These are phyloP conservation scores for Nakaseomyces sp. DNA, from an alignment of 1,139 yeast species.

Conservation along the genomic window DNA sequence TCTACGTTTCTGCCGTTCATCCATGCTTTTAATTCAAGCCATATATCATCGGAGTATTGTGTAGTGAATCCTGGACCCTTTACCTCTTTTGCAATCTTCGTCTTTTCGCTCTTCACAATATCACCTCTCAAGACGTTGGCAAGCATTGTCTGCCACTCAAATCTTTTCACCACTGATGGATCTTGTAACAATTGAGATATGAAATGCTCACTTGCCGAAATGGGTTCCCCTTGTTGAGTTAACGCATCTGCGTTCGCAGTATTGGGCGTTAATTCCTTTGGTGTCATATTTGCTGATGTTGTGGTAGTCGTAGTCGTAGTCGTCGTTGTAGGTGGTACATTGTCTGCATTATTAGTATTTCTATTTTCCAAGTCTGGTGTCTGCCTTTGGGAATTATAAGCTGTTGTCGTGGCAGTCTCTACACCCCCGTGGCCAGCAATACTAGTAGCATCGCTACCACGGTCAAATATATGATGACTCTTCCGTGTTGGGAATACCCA, in stretches of 20 bases:
- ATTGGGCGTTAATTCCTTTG: constrained; percentile 1
- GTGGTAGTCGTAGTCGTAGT: not conserved
- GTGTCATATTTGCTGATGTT: not conserved
- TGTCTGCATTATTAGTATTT: not conserved
- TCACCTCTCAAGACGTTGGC: constrained; percentile 89
- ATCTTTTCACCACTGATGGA: constrained; percentile 64
- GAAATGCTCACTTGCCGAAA: constrained; percentile 9
- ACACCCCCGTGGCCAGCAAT: no score
- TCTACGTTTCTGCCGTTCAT: constrained; percentile 72
- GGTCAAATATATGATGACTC: not conserved
- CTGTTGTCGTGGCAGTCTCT: not conserved
- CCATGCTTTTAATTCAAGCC: constrained; percentile 72
- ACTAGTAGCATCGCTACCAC: not conserved
- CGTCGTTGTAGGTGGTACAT: not conserved
- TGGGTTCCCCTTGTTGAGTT: not conserved
- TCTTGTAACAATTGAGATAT: constrained; percentile 33
- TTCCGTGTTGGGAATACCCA: constrained; percentile 4
- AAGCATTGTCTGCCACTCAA: constrained; percentile 96
- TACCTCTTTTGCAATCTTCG: constrained; percentile 50
- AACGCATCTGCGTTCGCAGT: not conserved
- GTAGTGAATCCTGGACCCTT: constrained; percentile 38
- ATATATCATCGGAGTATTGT: constrained; percentile 61
- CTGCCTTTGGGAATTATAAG: not conserved
- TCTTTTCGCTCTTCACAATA: constrained; percentile 83
- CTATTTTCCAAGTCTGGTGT: not conserved